phyloP scores from a whole-genome alignment of 2,329 filamentous ascomycete species.

The Trichoderma asperellum region DNA sequence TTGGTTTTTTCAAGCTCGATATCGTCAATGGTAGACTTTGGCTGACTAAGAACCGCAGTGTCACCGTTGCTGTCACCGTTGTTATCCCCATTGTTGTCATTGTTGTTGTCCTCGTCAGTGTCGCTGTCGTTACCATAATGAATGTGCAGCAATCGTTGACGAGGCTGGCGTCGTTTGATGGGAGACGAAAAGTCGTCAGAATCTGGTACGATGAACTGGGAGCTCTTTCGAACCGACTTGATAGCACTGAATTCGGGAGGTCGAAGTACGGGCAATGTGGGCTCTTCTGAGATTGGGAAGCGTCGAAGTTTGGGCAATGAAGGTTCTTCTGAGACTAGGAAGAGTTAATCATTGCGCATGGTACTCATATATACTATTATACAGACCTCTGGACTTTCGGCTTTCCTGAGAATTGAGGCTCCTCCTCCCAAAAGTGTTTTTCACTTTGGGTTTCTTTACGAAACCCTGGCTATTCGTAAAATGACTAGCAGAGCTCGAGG shows the following conservation, averaged over 20 bases:
- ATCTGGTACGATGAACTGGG: slow-evolving; percentile 15
- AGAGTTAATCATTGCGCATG: background rate
- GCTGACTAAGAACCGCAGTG: background rate
- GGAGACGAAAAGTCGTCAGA: slow-evolving; percentile 9
- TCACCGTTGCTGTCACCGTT: background rate
- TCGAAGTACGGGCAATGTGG: background rate
- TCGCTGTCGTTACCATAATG: background rate
- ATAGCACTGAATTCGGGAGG: background rate
- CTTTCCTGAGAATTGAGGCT: slow-evolving; percentile 33
- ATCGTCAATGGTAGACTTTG: background rate
- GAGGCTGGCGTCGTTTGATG: background rate
- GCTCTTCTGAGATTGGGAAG: background rate
- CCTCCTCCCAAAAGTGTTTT: slow-evolving; percentile 37
- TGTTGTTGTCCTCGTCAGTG: background rate
- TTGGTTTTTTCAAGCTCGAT: background rate
- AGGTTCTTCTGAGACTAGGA: background rate
- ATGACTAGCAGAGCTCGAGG: slow-evolving; percentile 34
- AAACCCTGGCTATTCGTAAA: slow-evolving; percentile 36
- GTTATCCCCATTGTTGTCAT: background rate
- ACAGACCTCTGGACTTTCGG: slow-evolving; percentile 19
- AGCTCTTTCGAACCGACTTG: slow-evolving; percentile 18
- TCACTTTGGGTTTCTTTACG: slow-evolving; percentile 30
- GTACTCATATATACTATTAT: background rate
- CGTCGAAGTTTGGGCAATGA: background rate
- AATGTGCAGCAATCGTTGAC: background rate